Evolutionary conservation across 1,284 basidiomycete species (phyloP).

Genomic region (Sporisorium scitamineum): DNA sequence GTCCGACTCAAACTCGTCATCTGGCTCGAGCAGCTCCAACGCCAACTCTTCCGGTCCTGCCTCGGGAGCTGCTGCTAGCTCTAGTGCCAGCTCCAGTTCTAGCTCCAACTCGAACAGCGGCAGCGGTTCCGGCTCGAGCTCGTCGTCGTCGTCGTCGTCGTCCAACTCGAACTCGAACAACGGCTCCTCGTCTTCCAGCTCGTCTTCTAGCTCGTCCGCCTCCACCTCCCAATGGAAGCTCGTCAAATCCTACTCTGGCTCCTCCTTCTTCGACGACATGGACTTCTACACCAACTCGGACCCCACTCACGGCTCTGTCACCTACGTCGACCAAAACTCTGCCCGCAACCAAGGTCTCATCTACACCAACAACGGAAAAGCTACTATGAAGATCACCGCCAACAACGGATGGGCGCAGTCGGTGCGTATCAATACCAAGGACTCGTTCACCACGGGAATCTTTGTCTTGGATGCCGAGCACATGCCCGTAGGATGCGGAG

Average conservation of each 20-base stretch:
- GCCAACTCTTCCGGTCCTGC: slow-evolving; percentile 1
- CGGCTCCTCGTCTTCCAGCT: slow-evolving; percentile 17
- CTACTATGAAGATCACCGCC: slow-evolving; percentile 44
- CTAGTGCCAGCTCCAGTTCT: slow-evolving; percentile 15
- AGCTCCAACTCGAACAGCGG: slow-evolving; percentile 10
- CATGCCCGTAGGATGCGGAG: slow-evolving; percentile 60
- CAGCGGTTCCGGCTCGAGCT: slow-evolving; percentile 9
- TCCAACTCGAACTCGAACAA: slow-evolving; percentile 14
- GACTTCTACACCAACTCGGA: slow-evolving; percentile 52
- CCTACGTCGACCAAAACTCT: slow-evolving; percentile 36
- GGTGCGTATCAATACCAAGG: slow-evolving; percentile 56
- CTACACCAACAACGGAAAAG: slow-evolving; percentile 40
- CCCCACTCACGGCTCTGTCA: slow-evolving; percentile 54
- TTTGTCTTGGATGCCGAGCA: slow-evolving; percentile 57
- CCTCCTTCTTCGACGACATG: slow-evolving; percentile 56
- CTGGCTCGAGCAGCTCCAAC: slow-evolving; percentile 13
- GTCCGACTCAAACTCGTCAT: slow-evolving; percentile 5
- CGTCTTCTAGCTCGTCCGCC: slow-evolving; percentile 12
- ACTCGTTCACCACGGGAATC: slow-evolving; percentile 55
- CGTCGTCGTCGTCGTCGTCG: slow-evolving; percentile 25
- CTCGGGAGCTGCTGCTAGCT: slow-evolving; percentile 6
- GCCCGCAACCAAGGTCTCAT: slow-evolving; percentile 43
- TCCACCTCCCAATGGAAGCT: slow-evolving; percentile 42
- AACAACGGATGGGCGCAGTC: slow-evolving; percentile 44
- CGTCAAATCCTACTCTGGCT: slow-evolving; percentile 50